Base-by-base conservation (phyloP, 2,329 filamentous ascomycete species). In the Pseudogymnoascus pannorum region DNA sequence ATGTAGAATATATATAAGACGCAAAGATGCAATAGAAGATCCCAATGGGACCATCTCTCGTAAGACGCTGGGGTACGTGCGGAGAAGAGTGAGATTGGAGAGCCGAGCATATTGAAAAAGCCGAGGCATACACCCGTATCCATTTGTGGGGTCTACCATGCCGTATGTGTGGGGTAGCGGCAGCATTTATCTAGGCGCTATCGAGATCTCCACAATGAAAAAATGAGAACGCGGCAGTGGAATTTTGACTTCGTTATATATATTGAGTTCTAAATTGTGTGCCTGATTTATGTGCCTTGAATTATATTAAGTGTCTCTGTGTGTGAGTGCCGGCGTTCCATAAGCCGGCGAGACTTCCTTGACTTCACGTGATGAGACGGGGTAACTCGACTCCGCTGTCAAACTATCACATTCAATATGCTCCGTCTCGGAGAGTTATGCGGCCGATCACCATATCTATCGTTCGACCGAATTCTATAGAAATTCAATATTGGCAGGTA, bases 151-250 rank as follows among this genome's bases (percentile, higher is more conserved):
- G 48, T 54, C 42, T n/a, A n/a, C n/a, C n/a, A 29, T 20, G n/a
- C n/a, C n/a, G n/a, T n/a, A n/a, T 18, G 48, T 54, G 48, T 54
- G 48, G 48, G 26, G 48, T 54, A 54, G 48, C 48, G n/a, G 48
- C 26, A 54, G 1, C 44, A 54, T 11, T 51, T 51, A 1, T 51
- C 44, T 51, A 29, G n/a, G n/a, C 11, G n/a, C 42, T 16, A 44
- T 36, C 20, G 12, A 54, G 20, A 12, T 5, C 44, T 31, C 16
- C 31, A 16, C 8, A 54, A 54, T 31, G 26, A 18, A 26, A 54
- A 48, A 54, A 54, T 54, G 48, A 54, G 48, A 54, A 31, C 26
- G 33, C 44, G 16, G 14, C 44, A 51, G 44, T 18, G 14, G 48
- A 20, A 22, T 31, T 54, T 18, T 24, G n/a, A 5, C 5, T 54